These are phyloP conservation scores for Ormosia emarginata DNA, from an alignment of 306 rosid genomes.

Conservation along the genomic window DNA sequence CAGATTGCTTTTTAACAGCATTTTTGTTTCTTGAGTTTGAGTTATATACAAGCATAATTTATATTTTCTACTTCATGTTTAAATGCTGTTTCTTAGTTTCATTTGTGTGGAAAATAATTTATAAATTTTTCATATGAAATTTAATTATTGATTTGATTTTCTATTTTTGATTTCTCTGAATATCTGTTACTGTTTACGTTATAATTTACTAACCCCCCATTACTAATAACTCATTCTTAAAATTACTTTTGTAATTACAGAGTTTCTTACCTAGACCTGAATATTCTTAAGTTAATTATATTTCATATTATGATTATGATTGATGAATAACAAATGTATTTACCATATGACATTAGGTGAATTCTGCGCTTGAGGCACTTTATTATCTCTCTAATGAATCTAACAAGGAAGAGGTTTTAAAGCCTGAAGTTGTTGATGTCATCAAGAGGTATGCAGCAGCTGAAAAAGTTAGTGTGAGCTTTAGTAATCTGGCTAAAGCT, in stretches of 20 bases:
- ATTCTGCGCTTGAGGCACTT: constrained; percentile 72
- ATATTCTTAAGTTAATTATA: constrained; percentile 5
- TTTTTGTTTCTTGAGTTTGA: neutral
- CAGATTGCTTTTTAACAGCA: neutral
- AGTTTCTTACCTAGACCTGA: neutral
- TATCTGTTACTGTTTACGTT: neutral
- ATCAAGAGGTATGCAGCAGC: constrained; percentile 81
- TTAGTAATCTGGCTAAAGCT: constrained; percentile 82
- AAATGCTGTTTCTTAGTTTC: neutral
- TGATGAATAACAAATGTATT: constrained; percentile 1
- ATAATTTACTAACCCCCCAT: neutral
- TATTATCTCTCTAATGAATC: constrained; percentile 65
- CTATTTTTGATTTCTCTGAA: neutral
- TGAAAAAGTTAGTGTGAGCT: constrained; percentile 58
- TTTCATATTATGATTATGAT: neutral
- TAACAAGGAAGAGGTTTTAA: constrained; percentile 62
- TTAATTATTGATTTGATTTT: neutral
- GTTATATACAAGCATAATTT: neutral
- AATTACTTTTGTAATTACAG: neutral
- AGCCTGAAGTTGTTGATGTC: constrained; percentile 78
- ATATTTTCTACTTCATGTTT: neutral
- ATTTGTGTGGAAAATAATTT: neutral
- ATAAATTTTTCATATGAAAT: neutral
- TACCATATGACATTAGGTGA: constrained; percentile 48
- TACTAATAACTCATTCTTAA: neutral